Conservation (phyloP, 1,139 yeast genomes). For the Pneumocystis carinii region DNA sequence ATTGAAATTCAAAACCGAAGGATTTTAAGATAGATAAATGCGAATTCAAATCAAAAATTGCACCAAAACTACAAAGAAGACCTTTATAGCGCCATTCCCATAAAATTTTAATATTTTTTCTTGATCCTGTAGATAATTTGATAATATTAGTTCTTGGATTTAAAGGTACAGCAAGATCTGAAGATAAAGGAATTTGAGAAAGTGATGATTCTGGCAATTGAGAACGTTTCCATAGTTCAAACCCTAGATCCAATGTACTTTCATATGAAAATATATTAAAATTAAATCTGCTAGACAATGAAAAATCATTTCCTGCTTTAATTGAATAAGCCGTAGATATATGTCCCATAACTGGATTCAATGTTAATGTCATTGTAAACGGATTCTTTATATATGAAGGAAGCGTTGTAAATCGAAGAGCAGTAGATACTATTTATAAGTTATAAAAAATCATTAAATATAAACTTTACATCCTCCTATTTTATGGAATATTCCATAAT, state of each 20-base stretch:
- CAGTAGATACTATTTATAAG: conserved; percentile 40
- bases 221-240: conserved; percentile 46
- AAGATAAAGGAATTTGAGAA: not conserved
- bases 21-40: not conserved
- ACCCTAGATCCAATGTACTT: conserved; percentile 73
- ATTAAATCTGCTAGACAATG: conserved; percentile 74
- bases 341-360: conserved; percentile 85
- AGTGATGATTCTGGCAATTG: not conserved
- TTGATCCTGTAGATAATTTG: conserved; percentile 1
- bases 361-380: conserved; percentile 67
- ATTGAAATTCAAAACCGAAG: not conserved
- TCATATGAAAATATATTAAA: conserved; percentile 84
- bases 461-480: conserved; percentile 42
- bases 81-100: not conserved
- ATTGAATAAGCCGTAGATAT: conserved; percentile 79
- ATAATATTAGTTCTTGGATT: not conserved
- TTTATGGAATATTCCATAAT: conserved; percentile 75
- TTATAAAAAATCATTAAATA: conserved; percentile 12
- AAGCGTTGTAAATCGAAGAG: conserved; percentile 70
- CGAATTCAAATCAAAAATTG: not conserved
- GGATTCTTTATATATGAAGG: conserved; percentile 84
- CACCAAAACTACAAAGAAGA: not conserved
- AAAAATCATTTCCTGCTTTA: conserved; percentile 47
- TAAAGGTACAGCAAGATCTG: not conserved
- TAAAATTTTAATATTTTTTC: not conserved